A percentile compares a stretch with the other conserved stretches of the same genome.
Evolutionary conservation across 1,284 basidiomycete genomes (phyloP).

Genomic region (Sanghuangporus baumii): DNA sequence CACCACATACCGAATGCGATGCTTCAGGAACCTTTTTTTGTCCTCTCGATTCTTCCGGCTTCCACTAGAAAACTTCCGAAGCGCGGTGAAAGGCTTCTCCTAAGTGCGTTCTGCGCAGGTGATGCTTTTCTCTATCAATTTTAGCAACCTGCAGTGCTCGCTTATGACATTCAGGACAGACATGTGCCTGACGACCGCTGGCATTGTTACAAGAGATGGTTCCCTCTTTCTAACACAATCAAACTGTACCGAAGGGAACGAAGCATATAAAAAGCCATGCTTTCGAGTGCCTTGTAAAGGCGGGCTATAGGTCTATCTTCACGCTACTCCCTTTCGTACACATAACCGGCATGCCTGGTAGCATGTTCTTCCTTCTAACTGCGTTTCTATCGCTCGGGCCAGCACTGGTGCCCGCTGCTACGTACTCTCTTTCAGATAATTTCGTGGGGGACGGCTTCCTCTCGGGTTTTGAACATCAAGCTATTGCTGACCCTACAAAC

Average conservation of each 20-base stretch:
- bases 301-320: background rate
- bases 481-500: constrained; percentile 40
- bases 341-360: background rate
- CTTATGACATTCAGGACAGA: background rate
- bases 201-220: background rate
- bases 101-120: background rate
- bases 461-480: constrained; percentile 37
- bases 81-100: background rate
- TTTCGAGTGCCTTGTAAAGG: background rate
- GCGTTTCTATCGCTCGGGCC: background rate
- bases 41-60: background rate
- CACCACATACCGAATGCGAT: background rate
- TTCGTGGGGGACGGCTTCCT: constrained; percentile 37
- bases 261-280: background rate
- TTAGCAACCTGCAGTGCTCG: background rate
- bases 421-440: constrained; percentile 13
- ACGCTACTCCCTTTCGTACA: background rate
- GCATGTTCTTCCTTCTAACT: background rate
- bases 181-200: background rate
- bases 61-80: background rate
- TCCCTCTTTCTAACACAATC: background rate
- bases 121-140: background rate
- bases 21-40: background rate
- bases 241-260: background rate
- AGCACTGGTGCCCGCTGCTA: constrained; percentile 1